A percentile compares a stretch with the other conserved stretches of the same genome.
Conservation (phyloP, 257 asterid genomes). For the Hygrophila difformis region DNA sequence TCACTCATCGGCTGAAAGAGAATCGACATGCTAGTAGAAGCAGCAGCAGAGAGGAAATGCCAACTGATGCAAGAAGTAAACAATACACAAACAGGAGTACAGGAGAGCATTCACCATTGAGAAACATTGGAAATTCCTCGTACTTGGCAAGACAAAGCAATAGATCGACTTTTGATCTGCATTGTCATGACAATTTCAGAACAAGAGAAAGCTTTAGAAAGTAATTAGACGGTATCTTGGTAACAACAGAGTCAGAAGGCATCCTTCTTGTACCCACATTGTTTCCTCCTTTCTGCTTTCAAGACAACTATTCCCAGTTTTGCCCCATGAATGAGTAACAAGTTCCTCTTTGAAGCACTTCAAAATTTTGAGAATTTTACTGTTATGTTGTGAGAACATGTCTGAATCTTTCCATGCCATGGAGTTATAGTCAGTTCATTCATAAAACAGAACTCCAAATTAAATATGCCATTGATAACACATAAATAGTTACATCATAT, state of each 20-base stretch:
- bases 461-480: conserved; percentile 4
- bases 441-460: conserved; percentile 6
- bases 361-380: too few relatives aligned
- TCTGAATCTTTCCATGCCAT: too few relatives aligned
- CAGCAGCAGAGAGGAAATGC: conserved; percentile 15
- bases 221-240: conserved; percentile 7
- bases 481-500: too few relatives aligned
- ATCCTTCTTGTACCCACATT: background rate
- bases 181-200: conserved; percentile 20
- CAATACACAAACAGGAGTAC: conserved; percentile 13
- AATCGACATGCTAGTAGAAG: conserved; percentile 13
- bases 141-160: conserved; percentile 25
- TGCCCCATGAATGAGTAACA: too few relatives aligned
- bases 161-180: conserved; percentile 23
- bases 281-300: background rate
- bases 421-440: background rate
- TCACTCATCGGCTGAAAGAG: conserved; percentile 26
- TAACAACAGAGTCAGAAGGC: background rate
- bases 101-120: conserved; percentile 29
- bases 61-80: conserved; percentile 20
- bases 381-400: too few relatives aligned
- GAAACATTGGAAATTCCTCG: conserved; percentile 41
- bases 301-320: too few relatives aligned
- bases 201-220: conserved; percentile 17
- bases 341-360: too few relatives aligned